These are phyloP conservation scores for Basipetospora sp. DNA, from an alignment of 2,329 filamentous ascomycete genomes.

Conservation along the genomic window DNA sequence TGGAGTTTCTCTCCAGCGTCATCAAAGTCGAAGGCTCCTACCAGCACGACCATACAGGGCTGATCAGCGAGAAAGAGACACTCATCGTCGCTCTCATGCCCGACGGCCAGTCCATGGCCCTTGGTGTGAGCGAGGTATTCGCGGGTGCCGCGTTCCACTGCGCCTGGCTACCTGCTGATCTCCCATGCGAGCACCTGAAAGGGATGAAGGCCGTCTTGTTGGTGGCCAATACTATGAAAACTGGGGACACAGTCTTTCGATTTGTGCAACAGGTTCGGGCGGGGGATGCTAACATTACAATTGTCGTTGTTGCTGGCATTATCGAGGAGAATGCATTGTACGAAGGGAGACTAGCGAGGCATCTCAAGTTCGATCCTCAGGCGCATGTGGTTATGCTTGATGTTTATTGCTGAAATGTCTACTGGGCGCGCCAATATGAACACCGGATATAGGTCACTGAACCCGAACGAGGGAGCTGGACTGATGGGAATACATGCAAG, in stretches of 20 bases:
- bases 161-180: constrained; percentile 22
- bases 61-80: constrained; percentile 30
- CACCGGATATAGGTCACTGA: too few species aligned
- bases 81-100: constrained; percentile 48
- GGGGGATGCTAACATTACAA: constrained; percentile 23
- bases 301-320: constrained; percentile 41
- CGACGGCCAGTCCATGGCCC: constrained; percentile 46
- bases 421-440: too few species aligned
- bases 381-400: too few species aligned
- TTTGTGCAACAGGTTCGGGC: not conserved
- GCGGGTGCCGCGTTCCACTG: constrained; percentile 38
- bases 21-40: constrained; percentile 37
- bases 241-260: not conserved
- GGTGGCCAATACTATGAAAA: not conserved
- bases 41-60: constrained; percentile 34
- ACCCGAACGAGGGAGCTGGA: too few species aligned
- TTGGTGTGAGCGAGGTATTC: constrained; percentile 39
- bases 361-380: not conserved
- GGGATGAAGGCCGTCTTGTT: not conserved
- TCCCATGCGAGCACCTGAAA: constrained; percentile 14
- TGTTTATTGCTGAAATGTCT: too few species aligned
- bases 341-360: constrained; percentile 7
- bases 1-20: constrained; percentile 27
- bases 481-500: too few species aligned
- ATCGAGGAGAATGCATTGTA: constrained; percentile 26